phyloP scores from a whole-genome alignment of 345 rosid species.

The Euphorbia lathyris region DNA sequence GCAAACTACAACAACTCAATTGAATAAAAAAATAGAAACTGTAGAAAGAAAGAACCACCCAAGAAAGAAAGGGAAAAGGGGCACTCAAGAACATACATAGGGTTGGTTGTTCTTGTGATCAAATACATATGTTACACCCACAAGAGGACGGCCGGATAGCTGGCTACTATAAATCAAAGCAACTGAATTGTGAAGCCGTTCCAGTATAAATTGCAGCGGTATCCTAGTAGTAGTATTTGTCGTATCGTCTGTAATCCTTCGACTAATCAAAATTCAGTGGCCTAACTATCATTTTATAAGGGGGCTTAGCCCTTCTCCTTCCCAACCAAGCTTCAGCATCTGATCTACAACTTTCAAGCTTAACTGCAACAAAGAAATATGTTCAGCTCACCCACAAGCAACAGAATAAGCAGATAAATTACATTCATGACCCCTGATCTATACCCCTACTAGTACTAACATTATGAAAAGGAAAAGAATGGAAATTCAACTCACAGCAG shows the following conservation, averaged over 20 bases:
- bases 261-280: slow-evolving; percentile 13
- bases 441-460: no score
- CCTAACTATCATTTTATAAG: slow-evolving; percentile 45
- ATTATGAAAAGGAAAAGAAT: background rate
- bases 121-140: slow-evolving; percentile 27
- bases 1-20: slow-evolving; percentile 14
- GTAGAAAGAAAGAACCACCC: slow-evolving; percentile 11
- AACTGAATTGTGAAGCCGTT: background rate
- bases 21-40: background rate
- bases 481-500: slow-evolving; percentile 62
- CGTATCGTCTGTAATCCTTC: slow-evolving; percentile 11
- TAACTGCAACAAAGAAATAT: slow-evolving; percentile 48
- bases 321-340: slow-evolving; percentile 99
- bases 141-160: slow-evolving; percentile 7
- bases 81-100: background rate
- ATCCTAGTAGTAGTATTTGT: slow-evolving; percentile 8
- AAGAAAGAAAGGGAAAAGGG: background rate
- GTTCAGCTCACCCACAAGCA: background rate
- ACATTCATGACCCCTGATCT: no score
- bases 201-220: slow-evolving; percentile 11
- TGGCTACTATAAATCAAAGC: background rate
- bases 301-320: slow-evolving; percentile 74
- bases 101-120: slow-evolving; percentile 10
- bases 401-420: background rate
- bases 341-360: slow-evolving; percentile 91